Evolutionary conservation across 2,329 filamentous ascomycete species (phyloP).

Genomic region (Neoscytalidium dimidiatum): DNA sequence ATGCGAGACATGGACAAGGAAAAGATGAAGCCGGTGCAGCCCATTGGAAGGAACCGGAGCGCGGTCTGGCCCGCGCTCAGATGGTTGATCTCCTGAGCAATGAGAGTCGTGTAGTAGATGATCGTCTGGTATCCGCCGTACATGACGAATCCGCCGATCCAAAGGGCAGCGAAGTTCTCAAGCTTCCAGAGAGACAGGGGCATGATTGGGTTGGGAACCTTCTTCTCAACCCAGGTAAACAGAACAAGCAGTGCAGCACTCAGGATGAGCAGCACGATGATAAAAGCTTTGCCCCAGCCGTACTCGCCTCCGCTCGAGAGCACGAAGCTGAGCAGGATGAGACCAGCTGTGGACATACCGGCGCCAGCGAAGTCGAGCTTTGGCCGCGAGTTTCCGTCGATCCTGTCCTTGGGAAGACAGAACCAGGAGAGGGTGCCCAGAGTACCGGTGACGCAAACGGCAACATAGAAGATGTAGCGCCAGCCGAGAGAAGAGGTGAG

Average conservation of each 20-base stretch:
- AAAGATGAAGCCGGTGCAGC: constrained; percentile 40
- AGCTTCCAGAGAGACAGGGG: constrained; percentile 49
- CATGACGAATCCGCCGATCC: constrained; percentile 47
- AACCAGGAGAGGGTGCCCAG: constrained; percentile 32
- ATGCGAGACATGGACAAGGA: constrained; percentile 18
- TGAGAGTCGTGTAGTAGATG: constrained; percentile 46
- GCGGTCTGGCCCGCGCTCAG: constrained; percentile 43
- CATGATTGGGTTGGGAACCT: constrained; percentile 49
- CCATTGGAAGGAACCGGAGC: constrained; percentile 46
- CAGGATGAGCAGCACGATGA: constrained; percentile 44
- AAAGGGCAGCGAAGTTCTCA: constrained; percentile 48
- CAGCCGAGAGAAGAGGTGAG: constrained; percentile 18
- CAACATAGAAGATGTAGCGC: constrained; percentile 22
- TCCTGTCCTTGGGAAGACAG: constrained; percentile 41
- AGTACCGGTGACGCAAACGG: constrained; percentile 11
- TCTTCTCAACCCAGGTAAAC: constrained; percentile 46
- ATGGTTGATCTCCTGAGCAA: constrained; percentile 43
- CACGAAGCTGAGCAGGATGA: constrained; percentile 49
- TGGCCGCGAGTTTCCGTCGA: constrained; percentile 34
- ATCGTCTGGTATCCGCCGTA: constrained; percentile 47
- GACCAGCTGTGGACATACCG: constrained; percentile 43
- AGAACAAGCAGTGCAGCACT: constrained; percentile 40
- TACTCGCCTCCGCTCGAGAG: constrained; percentile 49
- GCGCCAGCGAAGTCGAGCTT: constrained; percentile 47
- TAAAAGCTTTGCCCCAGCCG: constrained; percentile 48